Evolutionary conservation across 768 basidiomycete genomes (phyloP).

Genomic region (Hericium coralloides): DNA sequence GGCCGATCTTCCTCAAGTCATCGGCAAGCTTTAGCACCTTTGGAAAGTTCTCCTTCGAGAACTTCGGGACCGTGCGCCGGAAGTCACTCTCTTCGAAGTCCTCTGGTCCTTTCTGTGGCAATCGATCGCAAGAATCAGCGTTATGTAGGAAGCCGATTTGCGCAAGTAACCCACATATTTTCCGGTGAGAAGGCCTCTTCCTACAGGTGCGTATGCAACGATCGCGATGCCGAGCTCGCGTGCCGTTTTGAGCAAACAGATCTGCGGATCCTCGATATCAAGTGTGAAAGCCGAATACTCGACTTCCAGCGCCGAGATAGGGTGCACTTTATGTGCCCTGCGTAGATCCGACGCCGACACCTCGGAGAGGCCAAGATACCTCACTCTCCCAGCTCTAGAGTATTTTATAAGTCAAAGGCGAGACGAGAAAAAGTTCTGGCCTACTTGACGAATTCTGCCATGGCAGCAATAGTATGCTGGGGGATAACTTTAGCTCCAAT

Average conservation of each 20-base stretch:
- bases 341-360: constrained; percentile 24
- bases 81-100: constrained; percentile 23
- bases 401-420: not conserved
- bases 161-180: constrained; percentile 18
- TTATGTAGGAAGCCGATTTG: not conserved
- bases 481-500: not conserved
- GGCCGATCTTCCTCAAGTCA: constrained; percentile 24
- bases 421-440: constrained; percentile 16
- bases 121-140: not conserved
- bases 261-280: constrained; percentile 20
- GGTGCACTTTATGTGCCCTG: constrained; percentile 29
- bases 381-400: constrained; percentile 25
- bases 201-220: constrained; percentile 27
- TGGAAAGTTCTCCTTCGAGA: constrained; percentile 33
- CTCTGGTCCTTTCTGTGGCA: constrained; percentile 19
- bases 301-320: constrained; percentile 27
- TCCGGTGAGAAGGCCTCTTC: constrained; percentile 24
- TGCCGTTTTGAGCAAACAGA: constrained; percentile 18
- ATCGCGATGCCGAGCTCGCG: constrained; percentile 26
- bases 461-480: constrained; percentile 7
- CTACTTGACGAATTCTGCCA: constrained; percentile 20
- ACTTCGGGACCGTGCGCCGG: constrained; percentile 17
- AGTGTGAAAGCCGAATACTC: constrained; percentile 32
- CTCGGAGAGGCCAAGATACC: constrained; percentile 27
- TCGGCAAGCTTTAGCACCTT: constrained; percentile 32